These are phyloP conservation scores for Raddia distichophylla DNA, from an alignment of 176 grass and related monocot genomes.

Conservation along the genomic window DNA sequence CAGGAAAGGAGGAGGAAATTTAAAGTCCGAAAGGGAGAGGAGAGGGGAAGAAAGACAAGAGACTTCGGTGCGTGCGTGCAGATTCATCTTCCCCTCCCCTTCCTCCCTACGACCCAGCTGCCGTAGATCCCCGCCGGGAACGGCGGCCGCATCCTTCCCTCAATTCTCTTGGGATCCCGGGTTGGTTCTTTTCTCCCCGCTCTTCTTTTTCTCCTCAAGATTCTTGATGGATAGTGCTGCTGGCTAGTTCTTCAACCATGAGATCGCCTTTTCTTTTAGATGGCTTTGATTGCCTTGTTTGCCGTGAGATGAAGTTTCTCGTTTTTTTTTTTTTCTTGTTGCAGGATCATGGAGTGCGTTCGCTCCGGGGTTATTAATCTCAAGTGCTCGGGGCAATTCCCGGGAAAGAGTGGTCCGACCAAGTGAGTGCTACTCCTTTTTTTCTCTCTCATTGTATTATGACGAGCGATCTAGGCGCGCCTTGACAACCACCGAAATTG, in stretches of 20 bases:
- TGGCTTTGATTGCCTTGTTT: background rate
- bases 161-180: too few relatives aligned
- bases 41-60: background rate
- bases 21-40: background rate
- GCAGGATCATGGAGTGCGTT: conserved; percentile 48
- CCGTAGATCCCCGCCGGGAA: conserved; percentile 21
- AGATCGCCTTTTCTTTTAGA: background rate
- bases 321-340: background rate
- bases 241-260: background rate
- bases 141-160: background rate
- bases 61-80: background rate
- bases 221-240: background rate
- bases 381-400: background rate
- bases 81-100: background rate
- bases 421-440: conserved; percentile 34
- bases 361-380: conserved; percentile 34
- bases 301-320: background rate
- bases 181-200: background rate
- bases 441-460: background rate
- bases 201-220: background rate
- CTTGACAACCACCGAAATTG: background rate
- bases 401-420: background rate
- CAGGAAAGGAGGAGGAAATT: background rate
- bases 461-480: background rate
- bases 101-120: background rate